These are phyloP conservation scores for Dioscorea alata DNA, from an alignment of 106 monocot species.

Conservation along the genomic window DNA sequence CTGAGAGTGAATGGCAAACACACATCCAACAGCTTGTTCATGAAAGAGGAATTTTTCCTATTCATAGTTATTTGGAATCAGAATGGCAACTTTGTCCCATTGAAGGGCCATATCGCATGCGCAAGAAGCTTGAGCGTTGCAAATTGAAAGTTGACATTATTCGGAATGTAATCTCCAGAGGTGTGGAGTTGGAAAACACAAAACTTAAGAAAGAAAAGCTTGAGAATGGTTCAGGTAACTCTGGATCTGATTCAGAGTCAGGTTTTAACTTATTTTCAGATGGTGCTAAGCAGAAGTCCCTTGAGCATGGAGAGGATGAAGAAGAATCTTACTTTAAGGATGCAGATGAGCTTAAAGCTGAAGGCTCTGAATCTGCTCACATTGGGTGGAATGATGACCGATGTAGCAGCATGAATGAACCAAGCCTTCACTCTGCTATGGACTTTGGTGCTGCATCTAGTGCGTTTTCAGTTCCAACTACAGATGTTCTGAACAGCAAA, in stretches of 20 bases:
- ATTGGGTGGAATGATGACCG: constrained; percentile 79
- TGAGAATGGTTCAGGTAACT: constrained; percentile 24
- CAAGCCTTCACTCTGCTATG: constrained; percentile 76
- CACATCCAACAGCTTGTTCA: constrained; percentile 90
- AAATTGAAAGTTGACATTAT: constrained; percentile 60
- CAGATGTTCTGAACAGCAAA: constrained; percentile 51
- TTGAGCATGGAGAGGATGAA: constrained; percentile 44
- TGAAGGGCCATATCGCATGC: constrained; percentile 97
- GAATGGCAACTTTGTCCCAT: constrained; percentile 94
- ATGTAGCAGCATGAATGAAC: constrained; percentile 73
- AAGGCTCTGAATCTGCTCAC: constrained; percentile 35
- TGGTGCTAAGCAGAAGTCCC: constrained; percentile 25
- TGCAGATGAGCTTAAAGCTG: constrained; percentile 47
- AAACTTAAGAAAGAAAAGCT: constrained; percentile 30
- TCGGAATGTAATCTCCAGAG: constrained; percentile 56
- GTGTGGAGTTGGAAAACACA: constrained; percentile 34
- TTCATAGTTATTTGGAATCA: constrained; percentile 35
- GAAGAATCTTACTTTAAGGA: constrained; percentile 51
- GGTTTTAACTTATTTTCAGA: constrained; percentile 53
- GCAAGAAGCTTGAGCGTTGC: constrained; percentile 90
- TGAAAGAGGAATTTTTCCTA: constrained; percentile 86
- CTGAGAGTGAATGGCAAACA: constrained; percentile 95
- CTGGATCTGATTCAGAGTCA: constrained; percentile 52
- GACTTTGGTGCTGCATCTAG: constrained; percentile 72
- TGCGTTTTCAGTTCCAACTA: constrained; percentile 56